Percentiles rank a stretch among this genome's conserved stretches.
phyloP scores from a whole-genome alignment of 2,329 filamentous ascomycete genomes.

The Microsporum ferrugineum region DNA sequence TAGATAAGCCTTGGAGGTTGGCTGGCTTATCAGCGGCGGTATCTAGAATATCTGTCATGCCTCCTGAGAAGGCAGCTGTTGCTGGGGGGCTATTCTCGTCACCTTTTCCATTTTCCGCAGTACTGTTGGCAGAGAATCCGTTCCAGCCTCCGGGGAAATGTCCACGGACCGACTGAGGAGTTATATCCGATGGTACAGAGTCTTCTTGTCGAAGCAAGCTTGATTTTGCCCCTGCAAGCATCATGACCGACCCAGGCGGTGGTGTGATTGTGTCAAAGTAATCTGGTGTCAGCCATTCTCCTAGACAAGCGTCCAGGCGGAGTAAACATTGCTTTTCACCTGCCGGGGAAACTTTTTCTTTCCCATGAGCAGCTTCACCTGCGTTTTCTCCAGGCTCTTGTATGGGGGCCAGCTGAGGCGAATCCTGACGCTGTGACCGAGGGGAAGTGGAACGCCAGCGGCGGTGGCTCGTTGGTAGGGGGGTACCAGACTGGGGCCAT shows the following conservation, averaged over 20 bases:
- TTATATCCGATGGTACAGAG: constrained; percentile 37
- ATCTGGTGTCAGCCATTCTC: constrained; percentile 87
- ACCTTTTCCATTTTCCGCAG: constrained; percentile 15
- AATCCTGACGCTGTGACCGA: constrained; percentile 12
- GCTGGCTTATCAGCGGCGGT: background rate
- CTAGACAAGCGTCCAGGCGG: constrained; percentile 81
- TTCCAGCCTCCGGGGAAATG: constrained; percentile 48
- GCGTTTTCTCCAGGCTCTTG: background rate
- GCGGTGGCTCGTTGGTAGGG: constrained; percentile 12
- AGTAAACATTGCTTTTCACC: constrained; percentile 32
- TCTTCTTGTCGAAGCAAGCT: constrained; percentile 70
- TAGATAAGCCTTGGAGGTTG: constrained; percentile 16
- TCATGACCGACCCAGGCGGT: constrained; percentile 71
- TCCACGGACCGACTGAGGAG: constrained; percentile 30
- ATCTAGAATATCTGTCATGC: background rate
- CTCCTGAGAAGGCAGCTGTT: background rate
- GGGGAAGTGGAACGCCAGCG: constrained; percentile 23
- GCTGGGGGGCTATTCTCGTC: constrained; percentile 14
- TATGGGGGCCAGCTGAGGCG: background rate
- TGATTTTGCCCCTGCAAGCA: constrained; percentile 81
- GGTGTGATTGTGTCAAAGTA: constrained; percentile 91
- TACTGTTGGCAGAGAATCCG: constrained; percentile 23
- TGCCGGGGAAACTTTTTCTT: background rate
- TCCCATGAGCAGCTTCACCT: background rate
- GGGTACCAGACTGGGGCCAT: background rate